These are phyloP conservation scores for Sutorius australiensis DNA, from an alignment of 768 basidiomycete genomes.

Conservation along the genomic window DNA sequence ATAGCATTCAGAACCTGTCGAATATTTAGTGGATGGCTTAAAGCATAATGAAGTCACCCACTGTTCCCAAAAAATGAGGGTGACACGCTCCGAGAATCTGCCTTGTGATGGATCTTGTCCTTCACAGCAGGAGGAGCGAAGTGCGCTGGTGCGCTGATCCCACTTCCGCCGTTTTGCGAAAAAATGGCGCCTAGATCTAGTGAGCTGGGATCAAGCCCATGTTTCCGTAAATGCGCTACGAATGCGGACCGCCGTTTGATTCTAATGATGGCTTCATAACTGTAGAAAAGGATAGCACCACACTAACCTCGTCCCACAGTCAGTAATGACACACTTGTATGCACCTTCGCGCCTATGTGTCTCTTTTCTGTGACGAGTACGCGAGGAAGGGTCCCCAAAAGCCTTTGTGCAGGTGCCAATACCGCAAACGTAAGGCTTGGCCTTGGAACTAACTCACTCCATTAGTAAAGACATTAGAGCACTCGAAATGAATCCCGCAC, in stretches of 20 bases:
- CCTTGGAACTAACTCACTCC: slow-evolving; percentile 39
- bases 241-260: slow-evolving; percentile 66
- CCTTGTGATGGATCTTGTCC: neutral
- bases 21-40: neutral
- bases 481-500: slow-evolving; percentile 39
- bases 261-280: slow-evolving; percentile 30
- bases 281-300: neutral
- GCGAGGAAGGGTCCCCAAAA: slow-evolving; percentile 71
- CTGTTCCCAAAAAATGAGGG: slow-evolving; percentile 8
- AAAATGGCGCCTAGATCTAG: slow-evolving; percentile 25
- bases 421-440: slow-evolving; percentile 51
- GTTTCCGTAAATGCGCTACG: slow-evolving; percentile 49
- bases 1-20: slow-evolving; percentile 12
- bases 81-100: slow-evolving; percentile 7
- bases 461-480: slow-evolving; percentile 7
- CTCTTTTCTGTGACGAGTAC: slow-evolving; percentile 62
- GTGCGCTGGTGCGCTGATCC: slow-evolving; percentile 13
- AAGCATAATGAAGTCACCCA: slow-evolving; percentile 8
- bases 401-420: slow-evolving; percentile 42
- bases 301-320: slow-evolving; percentile 48
- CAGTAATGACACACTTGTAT: slow-evolving; percentile 42
- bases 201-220: slow-evolving; percentile 32
- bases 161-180: slow-evolving; percentile 4
- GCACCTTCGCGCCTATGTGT: slow-evolving; percentile 43
- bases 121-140: slow-evolving; percentile 2